Percentiles rank a stretch among this genome's conserved stretches.
Conservation (phyloP, 805 yeast species). For the Lipomyces sp. region DNA sequence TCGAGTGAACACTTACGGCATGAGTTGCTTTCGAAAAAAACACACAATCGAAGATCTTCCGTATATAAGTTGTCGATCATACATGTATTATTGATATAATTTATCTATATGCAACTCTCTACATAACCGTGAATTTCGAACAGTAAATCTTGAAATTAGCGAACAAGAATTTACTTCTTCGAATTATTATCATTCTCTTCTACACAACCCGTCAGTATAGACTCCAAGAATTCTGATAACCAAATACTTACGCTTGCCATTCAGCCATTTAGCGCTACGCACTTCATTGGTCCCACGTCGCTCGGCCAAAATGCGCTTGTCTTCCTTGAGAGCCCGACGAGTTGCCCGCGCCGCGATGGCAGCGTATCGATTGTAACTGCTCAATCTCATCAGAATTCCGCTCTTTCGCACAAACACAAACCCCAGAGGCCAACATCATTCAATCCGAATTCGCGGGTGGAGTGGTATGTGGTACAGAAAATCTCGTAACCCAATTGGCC, state of each 20-base stretch:
- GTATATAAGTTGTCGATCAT: neutral
- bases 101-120: neutral
- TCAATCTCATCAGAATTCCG: slow-evolving; percentile 15
- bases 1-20: no score
- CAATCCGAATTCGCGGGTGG: neutral
- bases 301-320: slow-evolving; percentile 69
- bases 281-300: slow-evolving; percentile 77
- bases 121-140: neutral
- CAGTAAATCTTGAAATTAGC: neutral
- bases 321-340: slow-evolving; percentile 87
- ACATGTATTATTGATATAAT: neutral
- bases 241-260: slow-evolving; percentile 54
- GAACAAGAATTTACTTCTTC: slow-evolving; percentile 10
- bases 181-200: slow-evolving; percentile 15
- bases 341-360: slow-evolving; percentile 88
- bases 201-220: neutral
- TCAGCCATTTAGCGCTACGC: slow-evolving; percentile 68
- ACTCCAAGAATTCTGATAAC: neutral
- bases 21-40: no score
- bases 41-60: no score
- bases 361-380: slow-evolving; percentile 81
- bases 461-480: neutral
- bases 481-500: neutral
- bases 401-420: neutral
- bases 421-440: slow-evolving; percentile 1